A percentile compares a stretch with the other conserved stretches of the same genome.
phyloP scores from a whole-genome alignment of 192 early-diverging fungal genomes.

The Coemansia interrupta region DNA sequence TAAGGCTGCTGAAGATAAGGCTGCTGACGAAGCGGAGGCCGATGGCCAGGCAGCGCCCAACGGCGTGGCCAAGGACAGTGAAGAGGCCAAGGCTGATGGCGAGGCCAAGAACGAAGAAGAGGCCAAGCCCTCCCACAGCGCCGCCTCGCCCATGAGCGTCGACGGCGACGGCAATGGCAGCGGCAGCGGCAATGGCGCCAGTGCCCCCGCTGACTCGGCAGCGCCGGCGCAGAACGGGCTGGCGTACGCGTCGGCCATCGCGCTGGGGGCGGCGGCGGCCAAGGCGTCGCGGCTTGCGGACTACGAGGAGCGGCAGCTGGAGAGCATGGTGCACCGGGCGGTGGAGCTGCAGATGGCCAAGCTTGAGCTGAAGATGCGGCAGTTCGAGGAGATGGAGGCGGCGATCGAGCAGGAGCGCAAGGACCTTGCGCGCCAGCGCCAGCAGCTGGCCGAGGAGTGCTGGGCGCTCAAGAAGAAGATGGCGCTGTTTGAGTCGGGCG shows the following conservation, averaged over 20 bases:
- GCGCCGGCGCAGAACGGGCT: conserved; percentile 52
- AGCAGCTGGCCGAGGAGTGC: conserved; percentile 50
- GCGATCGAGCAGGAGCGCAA: conserved; percentile 84
- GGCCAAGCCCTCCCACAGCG: conserved; percentile 13
- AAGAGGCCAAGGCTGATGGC: conserved; percentile 2
- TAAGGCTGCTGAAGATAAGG: neutral
- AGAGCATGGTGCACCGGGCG: conserved; percentile 72
- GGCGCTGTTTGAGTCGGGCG: conserved; percentile 42
- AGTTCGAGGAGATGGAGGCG: conserved; percentile 89
- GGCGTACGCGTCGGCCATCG: conserved; percentile 77
- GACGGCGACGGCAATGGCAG: neutral
- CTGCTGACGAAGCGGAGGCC: neutral
- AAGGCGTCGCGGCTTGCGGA: conserved; percentile 80
- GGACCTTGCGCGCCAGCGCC: conserved; percentile 62
- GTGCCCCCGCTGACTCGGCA: neutral
- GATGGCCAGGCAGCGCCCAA: too few species aligned
- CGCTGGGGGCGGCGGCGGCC: conserved; percentile 88
- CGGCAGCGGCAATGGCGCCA: neutral
- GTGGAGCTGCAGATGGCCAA: conserved; percentile 87
- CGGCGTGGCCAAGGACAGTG: neutral
- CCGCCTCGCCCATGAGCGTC: neutral
- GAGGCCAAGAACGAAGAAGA: conserved; percentile 16
- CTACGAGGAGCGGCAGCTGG: conserved; percentile 84
- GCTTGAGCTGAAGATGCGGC: conserved; percentile 86
- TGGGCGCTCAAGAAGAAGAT: conserved; percentile 52